Evolutionary conservation across 2,329 filamentous ascomycete species (phyloP).

Genomic region (Apiospora kogelbergensis): DNA sequence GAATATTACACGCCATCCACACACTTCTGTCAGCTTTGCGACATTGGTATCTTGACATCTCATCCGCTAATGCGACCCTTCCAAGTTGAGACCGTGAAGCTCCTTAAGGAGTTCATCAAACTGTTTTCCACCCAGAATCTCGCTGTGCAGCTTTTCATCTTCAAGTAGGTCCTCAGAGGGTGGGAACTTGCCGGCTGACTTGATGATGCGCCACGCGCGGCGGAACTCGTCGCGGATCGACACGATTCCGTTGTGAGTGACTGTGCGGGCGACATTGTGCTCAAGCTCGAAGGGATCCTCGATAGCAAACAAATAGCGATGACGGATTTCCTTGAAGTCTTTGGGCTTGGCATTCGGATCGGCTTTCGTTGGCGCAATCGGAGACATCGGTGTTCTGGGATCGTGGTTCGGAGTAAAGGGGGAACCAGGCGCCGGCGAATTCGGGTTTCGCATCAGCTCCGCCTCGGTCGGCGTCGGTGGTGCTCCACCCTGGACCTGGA

Average conservation of each 20-base stretch:
- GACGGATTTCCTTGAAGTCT: slow-evolving; percentile 67
- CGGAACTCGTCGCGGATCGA: slow-evolving; percentile 83
- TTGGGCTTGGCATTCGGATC: slow-evolving; percentile 28
- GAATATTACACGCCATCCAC: background rate
- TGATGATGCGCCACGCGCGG: slow-evolving; percentile 72
- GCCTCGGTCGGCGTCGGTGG: slow-evolving; percentile 22
- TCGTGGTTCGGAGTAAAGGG: slow-evolving; percentile 11
- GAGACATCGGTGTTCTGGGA: slow-evolving; percentile 14
- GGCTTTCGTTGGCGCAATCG: slow-evolving; percentile 11
- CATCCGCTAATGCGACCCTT: background rate
- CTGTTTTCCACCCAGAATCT: background rate
- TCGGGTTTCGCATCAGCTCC: slow-evolving; percentile 14
- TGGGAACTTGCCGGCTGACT: background rate
- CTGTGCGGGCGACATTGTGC: slow-evolving; percentile 86
- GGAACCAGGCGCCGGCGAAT: slow-evolving; percentile 21
- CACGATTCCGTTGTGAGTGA: slow-evolving; percentile 79
- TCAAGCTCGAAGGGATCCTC: slow-evolving; percentile 89
- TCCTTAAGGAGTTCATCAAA: slow-evolving; percentile 6
- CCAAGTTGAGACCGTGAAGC: background rate
- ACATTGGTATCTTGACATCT: background rate
- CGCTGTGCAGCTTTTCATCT: slow-evolving; percentile 8
- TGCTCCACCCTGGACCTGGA: slow-evolving; percentile 47
- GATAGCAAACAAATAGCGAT: slow-evolving; percentile 83
- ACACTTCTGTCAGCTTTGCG: background rate
- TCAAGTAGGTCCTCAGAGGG: slow-evolving; percentile 2